A percentile compares a stretch with the other conserved stretches of the same genome.
phyloP scores from a whole-genome alignment of 164 flowering plant genomes.

The Tetrastigma voinierianum region DNA sequence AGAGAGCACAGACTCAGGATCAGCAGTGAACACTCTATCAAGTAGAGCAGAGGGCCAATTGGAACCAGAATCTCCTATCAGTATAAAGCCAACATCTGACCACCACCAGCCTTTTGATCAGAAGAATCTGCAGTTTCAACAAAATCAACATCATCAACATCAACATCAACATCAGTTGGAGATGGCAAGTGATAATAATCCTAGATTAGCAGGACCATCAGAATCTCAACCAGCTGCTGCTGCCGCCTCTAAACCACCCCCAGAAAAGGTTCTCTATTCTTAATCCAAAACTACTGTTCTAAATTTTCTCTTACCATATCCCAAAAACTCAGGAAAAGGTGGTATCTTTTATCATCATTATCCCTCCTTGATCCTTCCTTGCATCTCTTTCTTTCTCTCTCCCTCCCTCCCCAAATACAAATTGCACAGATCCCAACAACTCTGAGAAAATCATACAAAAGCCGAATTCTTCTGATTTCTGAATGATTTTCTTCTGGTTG shows the following conservation, averaged over 20 bases:
- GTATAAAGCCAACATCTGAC: constrained; percentile 43
- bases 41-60: constrained; percentile 43
- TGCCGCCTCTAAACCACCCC: constrained; percentile 38
- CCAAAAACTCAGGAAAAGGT: constrained; percentile 29
- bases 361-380: too few relatives aligned
- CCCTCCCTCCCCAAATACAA: constrained; percentile 8
- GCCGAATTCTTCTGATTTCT: constrained; percentile 21
- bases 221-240: constrained; percentile 36
- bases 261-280: constrained; percentile 55
- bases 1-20: constrained; percentile 85
- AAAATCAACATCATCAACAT: too few relatives aligned
- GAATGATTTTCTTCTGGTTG: constrained; percentile 28
- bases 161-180: constrained; percentile 34
- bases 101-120: constrained; percentile 35
- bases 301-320: constrained; percentile 14
- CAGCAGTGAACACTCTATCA: constrained; percentile 53
- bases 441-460: constrained; percentile 29
- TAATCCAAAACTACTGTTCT: neutral
- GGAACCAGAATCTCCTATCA: constrained; percentile 74
- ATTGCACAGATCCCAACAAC: constrained; percentile 41
- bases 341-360: constrained; percentile 21
- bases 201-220: constrained; percentile 38
- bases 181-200: constrained; percentile 50
- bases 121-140: constrained; percentile 27
- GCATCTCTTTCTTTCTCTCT: constrained; percentile 16